A percentile compares a stretch with the other conserved stretches of the same genome.
These are phyloP conservation scores for Trametes coccinea DNA, from an alignment of 768 basidiomycete genomes.

Conservation along the genomic window DNA sequence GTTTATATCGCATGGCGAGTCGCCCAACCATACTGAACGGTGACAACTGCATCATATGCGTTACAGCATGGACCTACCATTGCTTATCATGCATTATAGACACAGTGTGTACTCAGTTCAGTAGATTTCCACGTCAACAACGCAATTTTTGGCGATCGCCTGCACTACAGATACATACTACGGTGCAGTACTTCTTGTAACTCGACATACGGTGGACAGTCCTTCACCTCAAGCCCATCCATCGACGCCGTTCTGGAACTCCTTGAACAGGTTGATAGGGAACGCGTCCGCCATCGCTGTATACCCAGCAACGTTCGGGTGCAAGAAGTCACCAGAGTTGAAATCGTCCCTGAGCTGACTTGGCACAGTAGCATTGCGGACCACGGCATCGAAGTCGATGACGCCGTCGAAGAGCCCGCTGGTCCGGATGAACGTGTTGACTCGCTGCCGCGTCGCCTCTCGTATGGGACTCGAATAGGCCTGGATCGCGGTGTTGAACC, in stretches of 20 bases:
- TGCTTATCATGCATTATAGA: no score
- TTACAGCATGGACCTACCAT: no score
- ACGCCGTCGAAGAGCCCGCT: constrained; percentile 47
- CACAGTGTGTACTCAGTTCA: no score
- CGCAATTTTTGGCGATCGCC: no score
- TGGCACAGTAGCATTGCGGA: constrained; percentile 40
- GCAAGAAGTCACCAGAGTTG: constrained; percentile 49
- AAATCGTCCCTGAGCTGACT: constrained; percentile 39
- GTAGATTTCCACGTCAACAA: no score
- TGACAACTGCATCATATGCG: no score
- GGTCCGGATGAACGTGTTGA: constrained; percentile 46
- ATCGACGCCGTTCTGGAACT: constrained; percentile 26
- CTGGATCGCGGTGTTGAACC: constrained; percentile 29
- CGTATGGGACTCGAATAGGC: constrained; percentile 41
- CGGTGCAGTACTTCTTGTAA: no score
- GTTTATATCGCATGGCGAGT: no score
- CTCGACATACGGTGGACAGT: no score
- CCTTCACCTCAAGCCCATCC: constrained; percentile 18
- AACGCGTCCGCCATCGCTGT: constrained; percentile 43
- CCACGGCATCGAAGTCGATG: constrained; percentile 47
- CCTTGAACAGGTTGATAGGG: constrained; percentile 40
- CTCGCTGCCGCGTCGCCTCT: constrained; percentile 42
- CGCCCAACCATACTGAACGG: no score
- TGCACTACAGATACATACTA: no score
- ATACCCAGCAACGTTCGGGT: constrained; percentile 50